phyloP scores from a whole-genome alignment of 1,284 basidiomycete genomes.

The Clitocybe nebularis region DNA sequence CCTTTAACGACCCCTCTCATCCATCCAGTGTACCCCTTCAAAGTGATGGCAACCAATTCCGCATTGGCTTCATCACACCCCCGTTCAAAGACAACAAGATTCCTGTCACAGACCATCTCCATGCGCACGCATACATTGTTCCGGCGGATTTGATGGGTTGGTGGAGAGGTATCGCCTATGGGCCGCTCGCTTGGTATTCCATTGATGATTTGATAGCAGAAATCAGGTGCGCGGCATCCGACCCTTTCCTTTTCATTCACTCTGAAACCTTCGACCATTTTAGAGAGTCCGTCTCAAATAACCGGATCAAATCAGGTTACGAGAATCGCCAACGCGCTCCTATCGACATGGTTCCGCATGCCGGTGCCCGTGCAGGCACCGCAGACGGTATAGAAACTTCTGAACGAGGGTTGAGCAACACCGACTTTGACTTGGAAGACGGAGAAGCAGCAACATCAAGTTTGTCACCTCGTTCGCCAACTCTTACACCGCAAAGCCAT shows the following conservation, averaged over 20 bases:
- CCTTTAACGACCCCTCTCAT: conserved; percentile 23
- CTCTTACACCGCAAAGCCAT: conserved; percentile 29
- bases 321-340: conserved; percentile 47
- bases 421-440: conserved; percentile 44
- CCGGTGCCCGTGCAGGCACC: conserved; percentile 60
- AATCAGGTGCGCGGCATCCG: conserved; percentile 51
- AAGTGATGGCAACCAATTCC: conserved; percentile 35
- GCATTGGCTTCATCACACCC: conserved; percentile 71
- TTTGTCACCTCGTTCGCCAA: conserved; percentile 22
- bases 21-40: conserved; percentile 27
- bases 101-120: conserved; percentile 72
- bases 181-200: conserved; percentile 66
- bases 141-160: conserved; percentile 65
- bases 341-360: conserved; percentile 65
- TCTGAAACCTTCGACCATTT: too few relatives aligned
- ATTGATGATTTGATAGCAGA: conserved; percentile 77
- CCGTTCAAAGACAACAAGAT: conserved; percentile 73
- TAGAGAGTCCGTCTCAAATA: conserved; percentile 71
- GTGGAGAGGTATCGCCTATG: conserved; percentile 66
- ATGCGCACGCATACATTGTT: conserved; percentile 66
- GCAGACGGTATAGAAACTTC: conserved; percentile 64
- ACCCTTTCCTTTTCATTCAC: too few relatives aligned
- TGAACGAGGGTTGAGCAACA: conserved; percentile 41
- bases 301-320: conserved; percentile 69
- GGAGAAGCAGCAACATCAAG: conserved; percentile 26